These are phyloP conservation scores for Cornus florida DNA, from an alignment of 148 eudicot genomes.

Conservation along the genomic window DNA sequence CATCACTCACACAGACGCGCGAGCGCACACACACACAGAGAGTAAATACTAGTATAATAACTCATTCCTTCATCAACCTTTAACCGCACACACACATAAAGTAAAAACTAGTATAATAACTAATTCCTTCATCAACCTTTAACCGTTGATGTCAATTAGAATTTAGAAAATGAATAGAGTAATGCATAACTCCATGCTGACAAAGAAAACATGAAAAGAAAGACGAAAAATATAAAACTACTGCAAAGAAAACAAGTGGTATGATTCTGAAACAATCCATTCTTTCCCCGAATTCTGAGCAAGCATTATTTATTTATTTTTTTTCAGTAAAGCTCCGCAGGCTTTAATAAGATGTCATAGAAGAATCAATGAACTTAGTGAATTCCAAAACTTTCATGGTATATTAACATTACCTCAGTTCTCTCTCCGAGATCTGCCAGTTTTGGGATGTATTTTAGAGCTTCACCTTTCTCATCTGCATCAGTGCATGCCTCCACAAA, in stretches of 20 bases:
- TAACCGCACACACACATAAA: too few relatives aligned
- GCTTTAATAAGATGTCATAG: background rate
- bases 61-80: background rate
- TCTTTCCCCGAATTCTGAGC: background rate
- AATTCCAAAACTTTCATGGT: background rate
- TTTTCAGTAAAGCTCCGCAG: too few relatives aligned
- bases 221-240: background rate
- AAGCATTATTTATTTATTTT: background rate
- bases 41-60: too few relatives aligned
- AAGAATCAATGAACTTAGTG: background rate
- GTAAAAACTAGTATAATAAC: background rate
- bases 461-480: constrained; percentile 88
- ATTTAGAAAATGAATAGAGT: background rate
- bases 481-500: constrained; percentile 98
- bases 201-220: background rate
- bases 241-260: background rate
- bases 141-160: too few relatives aligned
- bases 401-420: constrained; percentile 68
- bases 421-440: constrained; percentile 70
- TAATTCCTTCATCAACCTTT: background rate
- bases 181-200: background rate
- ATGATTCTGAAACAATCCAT: background rate
- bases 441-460: constrained; percentile 89
- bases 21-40: background rate
- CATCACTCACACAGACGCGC: too few relatives aligned